Conservation (phyloP, 352 stramenopile genomes). For the Pythium volutum region DNA sequence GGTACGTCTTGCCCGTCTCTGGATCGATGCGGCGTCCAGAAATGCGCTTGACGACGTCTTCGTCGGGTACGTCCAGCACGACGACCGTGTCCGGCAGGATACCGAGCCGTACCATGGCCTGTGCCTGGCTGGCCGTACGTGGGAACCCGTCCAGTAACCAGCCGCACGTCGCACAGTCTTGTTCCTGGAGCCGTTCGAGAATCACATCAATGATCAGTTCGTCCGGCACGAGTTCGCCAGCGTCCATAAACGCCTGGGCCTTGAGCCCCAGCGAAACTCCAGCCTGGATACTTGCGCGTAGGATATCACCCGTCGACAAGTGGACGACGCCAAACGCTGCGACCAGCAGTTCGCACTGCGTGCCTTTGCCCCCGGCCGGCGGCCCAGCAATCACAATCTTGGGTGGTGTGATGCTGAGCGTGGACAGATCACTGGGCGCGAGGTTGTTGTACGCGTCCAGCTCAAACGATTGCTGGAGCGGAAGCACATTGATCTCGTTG, state of each 20-base stretch:
- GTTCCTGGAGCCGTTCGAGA: conserved; percentile 70
- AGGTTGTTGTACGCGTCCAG: conserved; percentile 79
- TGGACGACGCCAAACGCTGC: conserved; percentile 88
- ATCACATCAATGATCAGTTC: conserved; percentile 49
- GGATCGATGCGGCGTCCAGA: conserved; percentile 95
- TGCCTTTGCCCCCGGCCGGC: conserved; percentile 94
- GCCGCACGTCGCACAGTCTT: conserved; percentile 71
- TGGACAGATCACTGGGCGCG: conserved; percentile 28
- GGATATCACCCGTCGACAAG: conserved; percentile 90
- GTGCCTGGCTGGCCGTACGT: conserved; percentile 75
- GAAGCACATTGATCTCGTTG: conserved; percentile 76
- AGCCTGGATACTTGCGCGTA: conserved; percentile 75
- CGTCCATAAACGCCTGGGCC: conserved; percentile 41
- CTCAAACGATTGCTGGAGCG: conserved; percentile 86
- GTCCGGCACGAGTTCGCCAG: conserved; percentile 47
- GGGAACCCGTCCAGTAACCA: conserved; percentile 95
- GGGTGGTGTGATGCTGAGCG: conserved; percentile 27
- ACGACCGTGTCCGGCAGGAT: conserved; percentile 90
- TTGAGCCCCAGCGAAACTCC: conserved; percentile 31
- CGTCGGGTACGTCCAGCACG: conserved; percentile 93
- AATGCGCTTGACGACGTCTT: conserved; percentile 94
- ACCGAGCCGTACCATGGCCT: conserved; percentile 74
- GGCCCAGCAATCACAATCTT: conserved; percentile 59
- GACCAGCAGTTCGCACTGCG: conserved; percentile 90
- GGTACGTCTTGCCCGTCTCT: conserved; percentile 92